Percentiles rank a stretch among this genome's conserved stretches.
These are phyloP conservation scores for Gastrolobium bilobum DNA, from an alignment of 306 rosid genomes.

Conservation along the genomic window DNA sequence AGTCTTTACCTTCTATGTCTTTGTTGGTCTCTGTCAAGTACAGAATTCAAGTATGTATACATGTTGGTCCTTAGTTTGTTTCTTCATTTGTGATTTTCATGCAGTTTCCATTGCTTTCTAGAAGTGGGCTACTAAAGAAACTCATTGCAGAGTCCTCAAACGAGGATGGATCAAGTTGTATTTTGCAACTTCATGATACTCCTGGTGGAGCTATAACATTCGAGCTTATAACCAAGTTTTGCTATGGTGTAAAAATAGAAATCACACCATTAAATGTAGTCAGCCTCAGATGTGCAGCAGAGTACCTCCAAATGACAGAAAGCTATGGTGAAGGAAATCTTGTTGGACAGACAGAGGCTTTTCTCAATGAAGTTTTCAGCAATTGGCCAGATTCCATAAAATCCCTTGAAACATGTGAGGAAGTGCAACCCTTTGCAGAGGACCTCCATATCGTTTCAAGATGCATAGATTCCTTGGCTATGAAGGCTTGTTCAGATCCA, in stretches of 20 bases:
- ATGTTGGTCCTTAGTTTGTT: conserved; percentile 36
- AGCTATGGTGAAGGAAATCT: conserved; percentile 76
- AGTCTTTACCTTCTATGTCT: neutral
- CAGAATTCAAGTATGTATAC: conserved; percentile 22
- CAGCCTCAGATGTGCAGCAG: conserved; percentile 88
- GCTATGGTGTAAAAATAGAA: conserved; percentile 74
- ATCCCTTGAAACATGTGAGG: conserved; percentile 80
- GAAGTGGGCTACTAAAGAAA: conserved; percentile 81
- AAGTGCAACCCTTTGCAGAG: conserved; percentile 68
- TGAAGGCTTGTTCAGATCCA: conserved; percentile 80
- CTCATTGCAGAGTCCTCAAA: conserved; percentile 64
- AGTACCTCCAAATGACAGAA: conserved; percentile 85
- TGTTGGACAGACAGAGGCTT: conserved; percentile 61
- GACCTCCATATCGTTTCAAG: conserved; percentile 77
- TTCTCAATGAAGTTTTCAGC: conserved; percentile 66
- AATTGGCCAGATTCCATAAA: conserved; percentile 75
- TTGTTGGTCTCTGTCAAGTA: neutral
- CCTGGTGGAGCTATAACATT: conserved; percentile 86
- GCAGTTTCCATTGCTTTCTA: conserved; percentile 95
- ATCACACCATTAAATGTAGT: conserved; percentile 69
- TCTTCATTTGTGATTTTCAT: conserved; percentile 46
- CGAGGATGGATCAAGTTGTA: conserved; percentile 65
- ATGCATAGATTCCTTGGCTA: conserved; percentile 85
- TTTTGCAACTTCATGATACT: conserved; percentile 71
- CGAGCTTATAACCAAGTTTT: conserved; percentile 72